Base-by-base conservation (phyloP, 2,329 filamentous ascomycete genomes). In the Aspergillus eucalypticola region DNA sequence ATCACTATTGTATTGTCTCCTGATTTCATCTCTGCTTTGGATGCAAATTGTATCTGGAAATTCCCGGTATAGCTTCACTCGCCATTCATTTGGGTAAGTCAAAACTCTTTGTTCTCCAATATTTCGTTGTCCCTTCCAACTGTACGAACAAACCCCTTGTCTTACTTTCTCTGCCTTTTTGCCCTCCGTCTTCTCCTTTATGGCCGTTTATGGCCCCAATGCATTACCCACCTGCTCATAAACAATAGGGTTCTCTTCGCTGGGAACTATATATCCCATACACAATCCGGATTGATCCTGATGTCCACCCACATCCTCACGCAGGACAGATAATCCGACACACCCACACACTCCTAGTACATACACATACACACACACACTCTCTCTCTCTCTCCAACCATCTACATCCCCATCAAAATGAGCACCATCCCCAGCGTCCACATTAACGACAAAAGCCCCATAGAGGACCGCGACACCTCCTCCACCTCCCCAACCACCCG, bases 401-500 rank as follows among this genome's bases (percentile, higher is more conserved):
- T 35, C 46, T 17, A n/a, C n/a, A n/a, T n/a, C n/a, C n/a, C n/a
- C n/a, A n/a, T n/a, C n/a, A n/a, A n/a, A 38, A 70, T 70, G 70
- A 65, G 42, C 50, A 35, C 32, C 32, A 62, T 64, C 25, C 69
- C 65, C 50, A 60, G 60, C 53, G 57, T 69, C 55, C 60, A 67
- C 46, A 49, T 65, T 57, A 67, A 68, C 64, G 66, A 66, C 54
- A 50, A 57, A 29, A 64, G 62, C 32, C 62, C 69, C 23, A 35
- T 59, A 44, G 46, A 61, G 54, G 64, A 67, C 54, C 65, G 35
- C 44, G 42, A 52, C 58, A 8, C 50, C 17, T 51, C 60, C 38
- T 29, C 54, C 13, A 54, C 38, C 48, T 49, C 17, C 27, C 32
- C 60, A 41, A 56, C 63, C n/a, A 71, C 71, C 23, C 71, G 75